phyloP scores from a whole-genome alignment of 208 protist genomes.

The Sergeia podlipaevii region DNA sequence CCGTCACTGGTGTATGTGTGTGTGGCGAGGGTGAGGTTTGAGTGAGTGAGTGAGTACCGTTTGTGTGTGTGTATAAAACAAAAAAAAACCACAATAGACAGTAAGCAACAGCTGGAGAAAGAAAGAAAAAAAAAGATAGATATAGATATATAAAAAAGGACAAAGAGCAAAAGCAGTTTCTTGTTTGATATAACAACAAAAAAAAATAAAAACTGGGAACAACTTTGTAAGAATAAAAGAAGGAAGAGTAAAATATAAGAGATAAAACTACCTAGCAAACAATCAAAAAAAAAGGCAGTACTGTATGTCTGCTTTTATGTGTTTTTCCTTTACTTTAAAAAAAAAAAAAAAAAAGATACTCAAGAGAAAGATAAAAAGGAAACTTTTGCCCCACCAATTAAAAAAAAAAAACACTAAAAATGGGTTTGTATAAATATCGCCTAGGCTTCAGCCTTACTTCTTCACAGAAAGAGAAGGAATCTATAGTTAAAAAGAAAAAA shows the following conservation, averaged over 20 bases:
- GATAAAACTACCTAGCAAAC: background rate
- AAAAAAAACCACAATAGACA: slow-evolving; percentile 11
- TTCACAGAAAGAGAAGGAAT: slow-evolving; percentile 4
- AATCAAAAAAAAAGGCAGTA: background rate
- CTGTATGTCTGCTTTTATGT: background rate
- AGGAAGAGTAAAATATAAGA: slow-evolving; percentile 6
- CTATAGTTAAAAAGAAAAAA: slow-evolving; percentile 1
- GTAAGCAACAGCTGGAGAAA: slow-evolving; percentile 1
- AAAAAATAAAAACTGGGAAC: slow-evolving; percentile 8
- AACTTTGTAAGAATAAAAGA: background rate
- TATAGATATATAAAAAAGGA: background rate
- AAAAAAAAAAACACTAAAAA: slow-evolving; percentile 1
- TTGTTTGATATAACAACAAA: background rate
- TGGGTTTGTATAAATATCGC: too few species aligned
- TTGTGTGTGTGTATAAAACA: too few species aligned
- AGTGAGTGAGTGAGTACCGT: too few species aligned
- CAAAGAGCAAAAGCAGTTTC: slow-evolving; percentile 5
- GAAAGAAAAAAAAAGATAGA: slow-evolving; percentile 5
- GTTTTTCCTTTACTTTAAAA: background rate
- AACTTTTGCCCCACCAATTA: too few species aligned
- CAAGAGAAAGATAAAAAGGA: slow-evolving; percentile 7
- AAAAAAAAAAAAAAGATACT: background rate
- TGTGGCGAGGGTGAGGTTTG: too few species aligned
- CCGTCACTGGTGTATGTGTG: too few species aligned
- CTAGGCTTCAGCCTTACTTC: too few species aligned